Evolutionary conservation across 163 green algal genomes (phyloP).

Genomic region (Chloromonas sp.): DNA sequence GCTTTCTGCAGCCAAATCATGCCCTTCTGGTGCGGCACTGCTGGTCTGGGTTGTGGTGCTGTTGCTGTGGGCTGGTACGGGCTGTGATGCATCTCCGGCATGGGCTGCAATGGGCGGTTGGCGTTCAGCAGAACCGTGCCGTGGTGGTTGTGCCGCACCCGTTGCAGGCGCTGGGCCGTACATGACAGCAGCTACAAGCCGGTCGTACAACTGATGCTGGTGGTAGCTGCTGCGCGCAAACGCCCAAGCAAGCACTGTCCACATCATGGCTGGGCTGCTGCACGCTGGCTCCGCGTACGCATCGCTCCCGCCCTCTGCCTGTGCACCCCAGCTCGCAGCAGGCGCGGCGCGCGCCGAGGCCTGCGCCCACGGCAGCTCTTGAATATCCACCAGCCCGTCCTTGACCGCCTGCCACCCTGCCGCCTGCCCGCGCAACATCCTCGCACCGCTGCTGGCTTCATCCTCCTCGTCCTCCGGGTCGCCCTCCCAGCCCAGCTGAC

Average conservation of each 20-base stretch:
- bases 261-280: constrained; percentile 6
- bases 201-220: constrained; percentile 8
- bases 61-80: no score
- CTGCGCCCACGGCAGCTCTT: background rate
- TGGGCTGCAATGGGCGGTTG: no score
- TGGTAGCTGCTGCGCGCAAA: constrained; percentile 19
- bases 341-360: no score
- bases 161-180: no score
- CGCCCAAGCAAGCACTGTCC: constrained; percentile 15
- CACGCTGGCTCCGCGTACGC: background rate
- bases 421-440: background rate
- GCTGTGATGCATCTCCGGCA: no score
- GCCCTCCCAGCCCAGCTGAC: background rate
- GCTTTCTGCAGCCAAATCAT: no score
- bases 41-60: no score
- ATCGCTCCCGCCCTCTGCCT: background rate
- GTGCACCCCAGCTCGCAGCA: background rate
- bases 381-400: background rate
- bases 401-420: background rate
- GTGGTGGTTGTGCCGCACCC: no score
- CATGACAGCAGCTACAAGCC: background rate
- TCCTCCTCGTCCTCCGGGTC: background rate
- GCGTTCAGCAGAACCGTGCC: no score
- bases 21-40: no score
- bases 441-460: background rate